Evolutionary conservation across 768 basidiomycete genomes (phyloP), one percentile per base, ranked within the genome.

Genomic region (Coprinopsis cinerea): DNA sequence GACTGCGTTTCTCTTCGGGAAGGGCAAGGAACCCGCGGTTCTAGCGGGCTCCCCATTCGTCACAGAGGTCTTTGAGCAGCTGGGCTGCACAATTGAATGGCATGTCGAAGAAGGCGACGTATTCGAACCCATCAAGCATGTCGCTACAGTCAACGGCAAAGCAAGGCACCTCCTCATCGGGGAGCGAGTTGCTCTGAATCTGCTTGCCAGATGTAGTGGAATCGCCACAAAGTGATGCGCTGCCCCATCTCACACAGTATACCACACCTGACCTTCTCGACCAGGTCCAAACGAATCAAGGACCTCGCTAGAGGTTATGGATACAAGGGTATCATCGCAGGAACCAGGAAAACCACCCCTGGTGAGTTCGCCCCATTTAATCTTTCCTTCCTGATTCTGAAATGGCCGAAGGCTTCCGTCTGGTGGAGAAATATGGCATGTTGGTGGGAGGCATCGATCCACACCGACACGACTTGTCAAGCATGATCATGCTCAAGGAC

Each of bases 401-500:
- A 9, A 32, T 32, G 15, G 7, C 30, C 9, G 30, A 32, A 88
- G 87, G 95, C 2, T 99, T 99, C 72, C 76, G 96, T 41, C 73
- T 97, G 25, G 94, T 98, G 4, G 96, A 99, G 67, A 99, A 99
- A 67, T 97, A 99, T 63, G 96, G 85, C 2, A 98, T 99, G 96
- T 68, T 98, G 39, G 91, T 98, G 13, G 96, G 96, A 15, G 96
- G 96, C 4, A 87, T 97, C 58, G 95, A 99, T 63, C 72, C 90
- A 7, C 96, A 99, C 71, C 81, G 96, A 20, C 86, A 96, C 57
- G 94, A 98, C 65, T 76, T 98, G n/a, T 93, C 90, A 24, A 90
- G 88, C 63, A 98, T 99, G 96, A 94, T 99, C 61, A 99, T 99
- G 96, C 81, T 99, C 60, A 98, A 98, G 68, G 96, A 99, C 60